phyloP scores from a whole-genome alignment of 306 rosid species.

The Leucaena leucocephala region DNA sequence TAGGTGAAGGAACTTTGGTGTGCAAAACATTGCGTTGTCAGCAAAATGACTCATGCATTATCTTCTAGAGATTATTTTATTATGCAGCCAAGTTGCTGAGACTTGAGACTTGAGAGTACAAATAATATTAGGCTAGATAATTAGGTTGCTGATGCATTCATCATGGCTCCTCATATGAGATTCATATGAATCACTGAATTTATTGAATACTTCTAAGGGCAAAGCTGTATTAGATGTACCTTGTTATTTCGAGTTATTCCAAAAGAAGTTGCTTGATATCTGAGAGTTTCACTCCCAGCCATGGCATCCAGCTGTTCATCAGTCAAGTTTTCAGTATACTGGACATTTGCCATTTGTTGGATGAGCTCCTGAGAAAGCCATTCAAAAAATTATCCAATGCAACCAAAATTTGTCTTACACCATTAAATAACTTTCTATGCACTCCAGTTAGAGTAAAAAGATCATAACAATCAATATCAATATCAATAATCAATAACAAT shows the following conservation, averaged over 20 bases:
- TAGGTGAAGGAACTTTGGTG: not conserved
- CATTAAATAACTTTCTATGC: not conserved
- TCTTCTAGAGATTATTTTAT: not conserved
- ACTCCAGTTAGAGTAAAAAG: not conserved
- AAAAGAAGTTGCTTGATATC: slow-evolving; percentile 91
- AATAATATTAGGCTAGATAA: not conserved
- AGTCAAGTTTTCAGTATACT: slow-evolving; percentile 91
- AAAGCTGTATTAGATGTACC: slow-evolving; percentile 46
- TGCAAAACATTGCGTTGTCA: not conserved
- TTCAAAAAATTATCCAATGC: slow-evolving; percentile 12
- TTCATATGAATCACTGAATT: not conserved
- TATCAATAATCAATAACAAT: not conserved
- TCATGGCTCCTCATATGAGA: not conserved
- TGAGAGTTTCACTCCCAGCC: slow-evolving; percentile 99
- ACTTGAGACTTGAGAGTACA: not conserved
- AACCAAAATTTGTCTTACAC: not conserved
- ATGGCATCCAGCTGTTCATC: slow-evolving; percentile 97
- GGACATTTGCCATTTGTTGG: slow-evolving; percentile 99
- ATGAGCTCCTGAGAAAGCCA: slow-evolving; percentile 78
- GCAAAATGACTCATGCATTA: not conserved
- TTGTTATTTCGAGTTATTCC: slow-evolving; percentile 93
- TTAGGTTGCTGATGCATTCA: not conserved
- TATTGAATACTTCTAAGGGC: not conserved
- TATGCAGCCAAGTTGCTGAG: not conserved
- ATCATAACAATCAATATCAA: not conserved